A percentile compares a stretch with the other conserved stretches of the same genome.
These are phyloP conservation scores for Staphylotrichum longicolle DNA, from an alignment of 495 filamentous ascomycete genomes.

Conservation along the genomic window DNA sequence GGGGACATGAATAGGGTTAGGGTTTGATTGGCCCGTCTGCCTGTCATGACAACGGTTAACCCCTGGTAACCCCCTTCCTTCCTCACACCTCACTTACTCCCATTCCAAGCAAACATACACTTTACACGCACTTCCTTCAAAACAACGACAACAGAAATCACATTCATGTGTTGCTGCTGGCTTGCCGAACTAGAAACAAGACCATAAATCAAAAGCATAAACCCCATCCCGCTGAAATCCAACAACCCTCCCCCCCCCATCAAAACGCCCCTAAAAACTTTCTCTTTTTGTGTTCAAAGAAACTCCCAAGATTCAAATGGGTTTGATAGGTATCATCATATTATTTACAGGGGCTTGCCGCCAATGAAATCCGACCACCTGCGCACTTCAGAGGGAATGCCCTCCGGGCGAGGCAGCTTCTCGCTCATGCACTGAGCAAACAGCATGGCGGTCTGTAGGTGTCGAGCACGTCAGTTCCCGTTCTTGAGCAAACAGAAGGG, in stretches of 20 bases:
- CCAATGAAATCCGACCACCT: slow-evolving; percentile 94
- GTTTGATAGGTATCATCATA: not conserved
- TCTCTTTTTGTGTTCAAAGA: slow-evolving; percentile 7
- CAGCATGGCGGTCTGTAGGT: slow-evolving; percentile 77
- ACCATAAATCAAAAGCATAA: slow-evolving; percentile 3
- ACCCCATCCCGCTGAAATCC: slow-evolving; percentile 5
- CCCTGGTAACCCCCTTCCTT: no score
- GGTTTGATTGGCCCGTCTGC: no score
- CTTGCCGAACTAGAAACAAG: not conserved
- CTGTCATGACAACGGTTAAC: no score
- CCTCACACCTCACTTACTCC: no score
- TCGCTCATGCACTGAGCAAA: slow-evolving; percentile 95
- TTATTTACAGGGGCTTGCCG: slow-evolving; percentile 76
- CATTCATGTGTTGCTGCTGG: not conserved
- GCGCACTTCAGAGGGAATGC: slow-evolving; percentile 83
- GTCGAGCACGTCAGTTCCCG: slow-evolving; percentile 23
- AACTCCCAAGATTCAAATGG: not conserved
- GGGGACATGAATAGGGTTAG: no score
- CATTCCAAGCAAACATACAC: no score
- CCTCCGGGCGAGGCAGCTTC: slow-evolving; percentile 82
- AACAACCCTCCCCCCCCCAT: not conserved
- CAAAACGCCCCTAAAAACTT: slow-evolving; percentile 12
- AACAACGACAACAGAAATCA: no score
- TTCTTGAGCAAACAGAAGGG: slow-evolving; percentile 16
- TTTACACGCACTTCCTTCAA: no score